Evolutionary conservation across 228 moss, liverwort and hornwort species (phyloP).

Genomic region (Sphagnum magellanicum): DNA sequence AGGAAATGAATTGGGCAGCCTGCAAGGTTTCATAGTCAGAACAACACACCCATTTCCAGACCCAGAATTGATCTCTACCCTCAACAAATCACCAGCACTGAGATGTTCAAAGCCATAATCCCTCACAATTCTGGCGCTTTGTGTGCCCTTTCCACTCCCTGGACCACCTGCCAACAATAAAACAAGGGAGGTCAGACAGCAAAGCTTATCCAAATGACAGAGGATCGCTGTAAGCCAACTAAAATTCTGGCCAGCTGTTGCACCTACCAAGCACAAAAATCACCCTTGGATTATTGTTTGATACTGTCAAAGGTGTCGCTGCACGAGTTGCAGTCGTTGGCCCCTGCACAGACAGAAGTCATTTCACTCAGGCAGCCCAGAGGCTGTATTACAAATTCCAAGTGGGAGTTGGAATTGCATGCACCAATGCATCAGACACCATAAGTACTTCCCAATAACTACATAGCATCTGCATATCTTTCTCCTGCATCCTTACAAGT

Average conservation of each 20-base stretch:
- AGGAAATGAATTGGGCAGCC: not conserved
- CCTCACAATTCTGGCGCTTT: slow-evolving; percentile 78
- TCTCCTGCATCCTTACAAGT: not conserved
- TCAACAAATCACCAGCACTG: slow-evolving; percentile 91
- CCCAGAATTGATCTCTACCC: slow-evolving; percentile 86
- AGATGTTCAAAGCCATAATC: slow-evolving; percentile 77
- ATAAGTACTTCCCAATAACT: too few relatives aligned
- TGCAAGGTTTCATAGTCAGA: not conserved
- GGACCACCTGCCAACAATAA: slow-evolving; percentile 68
- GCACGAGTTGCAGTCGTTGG: slow-evolving; percentile 9
- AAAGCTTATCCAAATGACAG: not conserved
- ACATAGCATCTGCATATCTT: not conserved
- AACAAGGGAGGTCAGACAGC: not conserved
- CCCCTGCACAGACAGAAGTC: not conserved
- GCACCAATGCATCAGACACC: too few relatives aligned
- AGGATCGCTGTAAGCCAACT: not conserved
- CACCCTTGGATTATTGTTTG: slow-evolving; percentile 42
- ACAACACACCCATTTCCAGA: slow-evolving; percentile 38
- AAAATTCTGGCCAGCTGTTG: not conserved
- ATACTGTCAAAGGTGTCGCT: slow-evolving; percentile 4
- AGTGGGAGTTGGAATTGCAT: not conserved
- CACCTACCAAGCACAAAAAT: slow-evolving; percentile 85
- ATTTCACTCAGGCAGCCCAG: not conserved
- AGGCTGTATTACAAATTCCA: not conserved
- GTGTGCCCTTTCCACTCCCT: slow-evolving; percentile 97